These are phyloP conservation scores for Colletotrichum truncatum DNA, from an alignment of 2,329 filamentous ascomycete genomes.

Conservation along the genomic window DNA sequence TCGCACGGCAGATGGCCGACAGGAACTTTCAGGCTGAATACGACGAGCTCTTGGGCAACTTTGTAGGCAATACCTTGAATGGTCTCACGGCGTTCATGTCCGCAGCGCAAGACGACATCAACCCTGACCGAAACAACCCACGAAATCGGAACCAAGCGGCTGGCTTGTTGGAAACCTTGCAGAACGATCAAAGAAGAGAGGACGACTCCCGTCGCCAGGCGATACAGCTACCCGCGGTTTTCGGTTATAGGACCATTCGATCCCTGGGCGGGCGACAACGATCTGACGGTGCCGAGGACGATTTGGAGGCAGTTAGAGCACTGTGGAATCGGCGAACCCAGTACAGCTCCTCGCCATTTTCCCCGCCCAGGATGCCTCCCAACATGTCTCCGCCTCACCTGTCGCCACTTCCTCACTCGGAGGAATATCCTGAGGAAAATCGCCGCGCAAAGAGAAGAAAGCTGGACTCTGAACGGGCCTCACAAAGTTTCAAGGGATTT, in stretches of 20 bases:
- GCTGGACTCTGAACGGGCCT: slow-evolving; percentile 69
- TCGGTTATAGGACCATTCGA: slow-evolving; percentile 6
- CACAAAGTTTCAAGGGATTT: slow-evolving; percentile 64
- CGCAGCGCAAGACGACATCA: slow-evolving; percentile 7
- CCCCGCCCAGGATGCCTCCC: slow-evolving; percentile 37
- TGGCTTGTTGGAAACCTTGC: slow-evolving; percentile 8
- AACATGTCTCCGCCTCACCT: slow-evolving; percentile 40
- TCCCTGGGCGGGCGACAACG: slow-evolving; percentile 21
- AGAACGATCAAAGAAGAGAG: slow-evolving; percentile 24
- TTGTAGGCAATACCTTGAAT: slow-evolving; percentile 25
- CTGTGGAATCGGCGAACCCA: slow-evolving; percentile 29
- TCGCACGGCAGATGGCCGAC: slow-evolving; percentile 25
- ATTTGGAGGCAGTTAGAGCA: slow-evolving; percentile 29
- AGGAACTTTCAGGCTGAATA: slow-evolving; percentile 31
- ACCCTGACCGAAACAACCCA: background rate
- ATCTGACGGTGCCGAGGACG: slow-evolving; percentile 22
- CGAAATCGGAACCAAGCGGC: background rate
- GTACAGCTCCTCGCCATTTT: slow-evolving; percentile 29
- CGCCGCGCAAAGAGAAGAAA: slow-evolving; percentile 75
- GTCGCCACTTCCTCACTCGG: slow-evolving; percentile 45
- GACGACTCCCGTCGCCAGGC: slow-evolving; percentile 11
- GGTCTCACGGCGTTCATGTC: slow-evolving; percentile 24
- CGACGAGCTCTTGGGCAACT: slow-evolving; percentile 25
- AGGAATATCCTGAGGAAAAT: slow-evolving; percentile 54
- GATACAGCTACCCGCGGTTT: slow-evolving; percentile 16